Base-by-base conservation (phyloP, 1,284 basidiomycete species). In the Pseudozyma flocculosa region DNA sequence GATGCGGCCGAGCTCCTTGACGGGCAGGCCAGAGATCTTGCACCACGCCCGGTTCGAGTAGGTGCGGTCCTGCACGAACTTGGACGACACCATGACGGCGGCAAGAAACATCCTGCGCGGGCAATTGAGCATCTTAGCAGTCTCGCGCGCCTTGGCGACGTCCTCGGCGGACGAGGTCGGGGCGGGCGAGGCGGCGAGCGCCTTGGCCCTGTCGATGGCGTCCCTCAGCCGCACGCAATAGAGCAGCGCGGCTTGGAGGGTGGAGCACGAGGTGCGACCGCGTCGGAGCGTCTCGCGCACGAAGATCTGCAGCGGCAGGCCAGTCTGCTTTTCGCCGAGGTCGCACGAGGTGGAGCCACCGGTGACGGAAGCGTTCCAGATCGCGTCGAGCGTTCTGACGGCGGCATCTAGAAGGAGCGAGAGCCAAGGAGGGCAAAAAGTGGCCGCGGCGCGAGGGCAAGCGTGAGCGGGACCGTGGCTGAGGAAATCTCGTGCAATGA, bases 31-130 rank as follows among this genome's bases (percentile, higher is more conserved):
- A 14, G 78, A 78, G 43, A 82, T 80, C 73, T 91, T 91, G 8
- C 89, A 86, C 92, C 92, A 95, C 18, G 92, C 91, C 24, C 68
- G 50, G 77, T 95, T 94, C 15, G 88, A 91, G 73, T 92, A 95
- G 48, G 88, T 91, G 50, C 88, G 87, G 73, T 96, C 92, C 80
- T 93, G 90, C 53, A 89, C 85, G 78, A 93, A 94, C 76, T 96
- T 95, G 24, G 88, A 88, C 0, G 92, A 91, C 40, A 91, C 82
- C 59, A 95, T 90, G 34, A 95, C 81, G 0, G 89, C 86, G 0
- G 90, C 90, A 9, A 95, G 82, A 79, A 95, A 94, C 2, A 90
- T 86, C 38, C 91, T 84, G 18, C 91, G 84, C 2, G 91, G 89
- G 73, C 92, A 94, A 11, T 29, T 29, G 26, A 29, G 26, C 26